Conservation (phyloP, 352 stramenopile species). For the Phytophthora cryptogea region DNA sequence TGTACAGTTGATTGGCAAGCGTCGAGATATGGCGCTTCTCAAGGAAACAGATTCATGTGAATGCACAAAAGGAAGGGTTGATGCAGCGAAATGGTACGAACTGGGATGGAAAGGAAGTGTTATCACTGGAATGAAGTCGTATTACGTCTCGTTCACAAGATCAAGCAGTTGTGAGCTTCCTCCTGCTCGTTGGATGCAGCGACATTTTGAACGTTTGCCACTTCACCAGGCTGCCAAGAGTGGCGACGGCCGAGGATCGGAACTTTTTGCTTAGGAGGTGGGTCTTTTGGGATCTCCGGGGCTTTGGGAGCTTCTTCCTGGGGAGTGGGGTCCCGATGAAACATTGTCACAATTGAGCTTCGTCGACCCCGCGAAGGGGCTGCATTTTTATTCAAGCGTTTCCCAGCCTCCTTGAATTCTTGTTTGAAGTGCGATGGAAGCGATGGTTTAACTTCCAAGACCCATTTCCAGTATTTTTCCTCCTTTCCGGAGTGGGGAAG, state of each 20-base stretch:
- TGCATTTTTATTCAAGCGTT: conserved; percentile 19
- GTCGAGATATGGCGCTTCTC: no score
- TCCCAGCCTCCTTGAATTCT: conserved; percentile 20
- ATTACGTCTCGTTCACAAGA: conserved; percentile 19
- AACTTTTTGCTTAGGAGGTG: conserved; percentile 12
- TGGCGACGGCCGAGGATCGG: conserved; percentile 16
- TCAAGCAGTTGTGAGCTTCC: conserved; percentile 25
- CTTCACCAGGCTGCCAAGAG: conserved; percentile 29
- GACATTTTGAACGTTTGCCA: conserved; percentile 21
- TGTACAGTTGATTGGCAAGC: no score
- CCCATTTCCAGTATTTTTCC: conserved; percentile 72
- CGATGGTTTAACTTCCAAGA: conserved; percentile 47
- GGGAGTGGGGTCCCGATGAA: conserved; percentile 6
- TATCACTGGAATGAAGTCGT: conserved; percentile 3
- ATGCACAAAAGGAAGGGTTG: no score
- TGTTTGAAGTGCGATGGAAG: conserved; percentile 58
- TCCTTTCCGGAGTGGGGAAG: conserved; percentile 56
- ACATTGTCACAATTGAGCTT: conserved; percentile 21
- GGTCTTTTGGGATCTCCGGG: neutral
- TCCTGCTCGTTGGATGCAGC: conserved; percentile 27
- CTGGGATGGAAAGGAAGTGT: neutral
- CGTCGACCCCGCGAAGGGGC: conserved; percentile 3
- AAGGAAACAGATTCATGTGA: no score
- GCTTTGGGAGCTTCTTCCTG: conserved; percentile 5
- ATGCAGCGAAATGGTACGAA: no score